phyloP scores from a whole-genome alignment of 148 eudicot species.

The Linanthus parryae region DNA sequence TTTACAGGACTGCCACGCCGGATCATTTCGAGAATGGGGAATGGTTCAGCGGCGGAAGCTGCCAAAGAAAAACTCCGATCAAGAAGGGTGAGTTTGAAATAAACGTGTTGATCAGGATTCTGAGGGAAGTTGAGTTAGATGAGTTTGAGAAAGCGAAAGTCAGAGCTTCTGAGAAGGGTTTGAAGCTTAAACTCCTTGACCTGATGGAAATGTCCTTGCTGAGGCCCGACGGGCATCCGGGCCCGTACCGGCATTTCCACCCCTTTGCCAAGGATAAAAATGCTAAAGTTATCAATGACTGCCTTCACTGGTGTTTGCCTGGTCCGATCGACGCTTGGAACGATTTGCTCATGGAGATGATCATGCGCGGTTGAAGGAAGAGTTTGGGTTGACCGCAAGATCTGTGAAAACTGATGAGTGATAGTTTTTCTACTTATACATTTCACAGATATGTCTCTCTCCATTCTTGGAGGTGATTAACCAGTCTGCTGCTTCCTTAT shows the following conservation, averaged over 20 bases:
- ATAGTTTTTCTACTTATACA: too few relatives aligned
- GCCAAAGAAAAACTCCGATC: conserved; percentile 1
- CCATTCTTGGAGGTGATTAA: too few relatives aligned
- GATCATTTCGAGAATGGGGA: conserved; percentile 10
- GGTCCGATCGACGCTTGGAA: conserved; percentile 91
- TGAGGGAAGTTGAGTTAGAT: conserved; percentile 6
- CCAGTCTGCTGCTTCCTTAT: too few relatives aligned
- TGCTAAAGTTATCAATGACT: conserved; percentile 29
- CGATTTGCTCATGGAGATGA: conserved; percentile 56
- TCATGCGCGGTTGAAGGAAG: conserved; percentile 1
- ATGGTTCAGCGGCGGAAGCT: conserved; percentile 8
- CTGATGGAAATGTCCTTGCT: conserved; percentile 39
- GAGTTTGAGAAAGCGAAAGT: conserved; percentile 8
- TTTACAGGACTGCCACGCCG: conserved; percentile 7
- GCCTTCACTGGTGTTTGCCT: conserved; percentile 85
- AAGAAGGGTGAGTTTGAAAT: background rate
- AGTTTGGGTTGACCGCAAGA: background rate
- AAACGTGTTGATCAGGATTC: conserved; percentile 1
- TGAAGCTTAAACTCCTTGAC: conserved; percentile 2
- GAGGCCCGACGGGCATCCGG: conserved; percentile 84
- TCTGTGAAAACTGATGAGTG: too few relatives aligned
- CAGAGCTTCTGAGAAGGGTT: background rate
- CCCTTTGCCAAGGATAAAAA: conserved; percentile 35
- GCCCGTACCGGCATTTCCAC: conserved; percentile 42
- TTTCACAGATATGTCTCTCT: too few relatives aligned